Base-by-base conservation (phyloP, 1,284 basidiomycete genomes). In the Moniliella sp. region DNA sequence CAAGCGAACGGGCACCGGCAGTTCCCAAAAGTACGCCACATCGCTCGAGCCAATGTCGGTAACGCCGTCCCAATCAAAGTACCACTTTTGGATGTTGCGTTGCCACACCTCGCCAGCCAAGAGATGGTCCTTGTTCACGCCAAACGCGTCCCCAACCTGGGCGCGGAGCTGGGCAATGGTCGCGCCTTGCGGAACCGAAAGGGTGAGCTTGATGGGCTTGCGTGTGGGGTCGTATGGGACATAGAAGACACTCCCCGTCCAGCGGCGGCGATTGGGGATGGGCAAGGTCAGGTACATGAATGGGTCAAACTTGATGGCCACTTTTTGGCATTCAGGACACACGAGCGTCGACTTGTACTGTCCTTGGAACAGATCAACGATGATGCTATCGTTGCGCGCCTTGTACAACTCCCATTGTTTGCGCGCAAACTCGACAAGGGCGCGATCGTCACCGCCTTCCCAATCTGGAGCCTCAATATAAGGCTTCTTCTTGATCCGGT, bases 271-370 rank as follows among this genome's bases (percentile, higher is more conserved):
- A 36, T 93, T 70, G 0, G 91, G 91, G 12, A 97, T 66, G 65
- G 88, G 88, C 13, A 94, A 68, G 1, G 91, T 94, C 45, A 99
- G 74, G 62, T 97, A 97, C 88, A 97, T 97, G 65, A 97, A 97
- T 3, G 86, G 86, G 61, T 97, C 88, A 52, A 97, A 88, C 1
- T 88, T 97, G 63, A 97, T 91, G 0, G 88, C 94, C 39, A 93
- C 84, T 73, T 93, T 94, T 40, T 71, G 57, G 61, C 91, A 97
- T 48, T 86, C 82, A 0, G 91, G 91, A 57, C 91, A 97, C 1
- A 91, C 75, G 5, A 99, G 65, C 0, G 88, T 94, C 52, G 80
- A 93, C 61, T 76, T 73, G 57, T 88, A 88, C 75, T 94, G 91
- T 7, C 91, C 91, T 61, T 97, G 91, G 66, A 97, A 99, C 11